These are phyloP conservation scores for Malus sieversii DNA, from an alignment of 306 rosid genomes.

Conservation along the genomic window DNA sequence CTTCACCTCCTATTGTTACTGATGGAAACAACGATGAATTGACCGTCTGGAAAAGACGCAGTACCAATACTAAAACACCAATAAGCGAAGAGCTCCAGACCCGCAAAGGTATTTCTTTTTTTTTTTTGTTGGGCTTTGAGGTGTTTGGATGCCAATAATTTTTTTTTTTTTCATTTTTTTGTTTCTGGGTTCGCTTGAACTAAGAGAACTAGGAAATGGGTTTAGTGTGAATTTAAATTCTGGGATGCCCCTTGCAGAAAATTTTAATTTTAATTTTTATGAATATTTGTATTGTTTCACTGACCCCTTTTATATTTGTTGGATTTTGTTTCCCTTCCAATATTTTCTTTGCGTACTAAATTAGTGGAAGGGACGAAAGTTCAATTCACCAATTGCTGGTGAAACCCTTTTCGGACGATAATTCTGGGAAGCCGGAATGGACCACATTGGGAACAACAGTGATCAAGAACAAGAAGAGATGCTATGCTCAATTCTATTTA, in stretches of 20 bases:
- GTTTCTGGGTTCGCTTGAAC: not conserved
- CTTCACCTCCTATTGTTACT: no score
- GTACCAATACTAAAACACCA: no score
- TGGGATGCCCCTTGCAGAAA: not conserved
- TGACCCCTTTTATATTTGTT: not conserved
- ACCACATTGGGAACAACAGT: constrained; percentile 24
- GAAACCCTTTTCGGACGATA: not conserved
- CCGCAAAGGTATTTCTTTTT: no score
- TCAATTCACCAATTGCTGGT: not conserved
- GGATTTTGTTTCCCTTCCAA: not conserved
- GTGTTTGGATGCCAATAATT: no score
- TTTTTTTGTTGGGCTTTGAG: no score
- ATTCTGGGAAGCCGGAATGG: not conserved
- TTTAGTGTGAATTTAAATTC: not conserved
- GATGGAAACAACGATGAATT: no score
- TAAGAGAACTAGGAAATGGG: not conserved
- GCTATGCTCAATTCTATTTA: constrained; percentile 69
- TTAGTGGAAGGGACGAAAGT: constrained; percentile 3
- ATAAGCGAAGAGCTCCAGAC: no score
- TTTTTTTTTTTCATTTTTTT: not conserved
- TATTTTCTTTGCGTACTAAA: not conserved
- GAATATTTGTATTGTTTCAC: not conserved
- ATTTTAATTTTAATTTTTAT: not conserved
- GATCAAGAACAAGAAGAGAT: constrained; percentile 69
- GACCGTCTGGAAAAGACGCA: no score